Base-by-base conservation (phyloP, 768 basidiomycete species). In the Lyophyllum atratum region DNA sequence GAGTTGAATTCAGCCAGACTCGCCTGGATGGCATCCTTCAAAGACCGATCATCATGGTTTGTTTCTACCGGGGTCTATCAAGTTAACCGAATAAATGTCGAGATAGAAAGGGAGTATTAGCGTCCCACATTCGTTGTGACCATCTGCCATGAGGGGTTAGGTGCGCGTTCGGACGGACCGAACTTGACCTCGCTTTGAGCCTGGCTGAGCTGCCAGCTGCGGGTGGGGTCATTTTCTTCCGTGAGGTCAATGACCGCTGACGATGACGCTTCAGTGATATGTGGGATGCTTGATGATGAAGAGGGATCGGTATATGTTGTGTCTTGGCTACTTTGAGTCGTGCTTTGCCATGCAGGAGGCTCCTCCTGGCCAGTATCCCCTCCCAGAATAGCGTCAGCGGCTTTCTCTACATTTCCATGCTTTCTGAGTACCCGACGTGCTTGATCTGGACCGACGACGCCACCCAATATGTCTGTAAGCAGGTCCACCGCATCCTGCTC, bases 1-100 rank as follows among this genome's bases (percentile, higher is more conserved):
- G 78, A 73, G 22, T 72, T 68, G 60, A 83, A 79, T 19, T 83
- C 81, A 49, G 84, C 77, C 54, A 90, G 72, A 67, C 88, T 90
- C 4, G 84, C 88, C 69, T 87, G 82, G 42, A 92, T 89, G 0
- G 88, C 90, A 25, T 85, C 83, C 61, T 82, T 85, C 70, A 91
- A 72, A 33, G 77, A 78, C 47, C 85, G 81, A 42, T 89, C 80
- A n/a, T 88, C 86, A 22, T 78, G 78, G 2, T 77, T 77, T 21
- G 80, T 61, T 19, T 52, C 68, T 53, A 59, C 66, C 55, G 69
- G 69, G 49, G 67, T 72, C 77, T 77, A 68, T 48, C 49, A 61
- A 46, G 52, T 58, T 59, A 29, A 29, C 54, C 49, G 58, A 52
- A 37, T 28, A 44, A 24, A 40, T 10, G 28, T 19, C 11, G 22